Conservation (phyloP, 352 stramenopile species). For the Globisporangium spiculum region DNA sequence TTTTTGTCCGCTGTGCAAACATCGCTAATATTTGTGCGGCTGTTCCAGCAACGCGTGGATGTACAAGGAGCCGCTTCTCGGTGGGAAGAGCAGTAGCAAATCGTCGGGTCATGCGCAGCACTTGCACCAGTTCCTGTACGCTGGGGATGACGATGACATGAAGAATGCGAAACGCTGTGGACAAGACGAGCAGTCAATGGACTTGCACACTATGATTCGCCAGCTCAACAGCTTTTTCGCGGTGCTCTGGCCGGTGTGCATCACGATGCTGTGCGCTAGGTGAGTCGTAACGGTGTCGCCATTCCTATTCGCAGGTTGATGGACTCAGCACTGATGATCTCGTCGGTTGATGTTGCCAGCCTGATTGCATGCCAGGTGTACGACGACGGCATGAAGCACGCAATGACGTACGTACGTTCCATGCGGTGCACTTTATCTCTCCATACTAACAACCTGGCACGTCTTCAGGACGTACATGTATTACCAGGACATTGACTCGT, state of each 20-base stretch:
- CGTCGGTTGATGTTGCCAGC: constrained; percentile 22
- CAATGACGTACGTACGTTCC: constrained; percentile 48
- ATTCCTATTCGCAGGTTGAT: background rate
- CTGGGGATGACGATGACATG: background rate
- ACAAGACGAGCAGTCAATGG: constrained; percentile 18
- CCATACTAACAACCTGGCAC: background rate
- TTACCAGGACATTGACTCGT: constrained; percentile 69
- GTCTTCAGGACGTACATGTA: constrained; percentile 68
- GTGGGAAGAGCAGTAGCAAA: constrained; percentile 13
- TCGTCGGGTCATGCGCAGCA: constrained; percentile 7
- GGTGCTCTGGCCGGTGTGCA: constrained; percentile 66
- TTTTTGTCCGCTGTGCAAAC: background rate
- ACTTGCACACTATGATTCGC: constrained; percentile 38
- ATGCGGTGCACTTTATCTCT: background rate
- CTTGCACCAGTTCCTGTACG: constrained; percentile 9
- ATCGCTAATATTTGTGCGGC: background rate
- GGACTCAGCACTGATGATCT: too few relatives aligned
- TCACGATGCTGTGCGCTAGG: constrained; percentile 72
- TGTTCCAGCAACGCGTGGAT: constrained; percentile 22
- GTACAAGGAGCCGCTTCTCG: constrained; percentile 60
- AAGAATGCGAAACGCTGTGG: background rate
- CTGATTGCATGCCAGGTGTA: constrained; percentile 44
- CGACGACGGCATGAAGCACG: constrained; percentile 39
- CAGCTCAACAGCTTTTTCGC: constrained; percentile 79
- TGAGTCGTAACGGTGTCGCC: constrained; percentile 9